Evolutionary conservation across 805 yeast genomes (phyloP), one percentile per base, ranked within the genome.

Genomic region (Barnettozyma salicaria): DNA sequence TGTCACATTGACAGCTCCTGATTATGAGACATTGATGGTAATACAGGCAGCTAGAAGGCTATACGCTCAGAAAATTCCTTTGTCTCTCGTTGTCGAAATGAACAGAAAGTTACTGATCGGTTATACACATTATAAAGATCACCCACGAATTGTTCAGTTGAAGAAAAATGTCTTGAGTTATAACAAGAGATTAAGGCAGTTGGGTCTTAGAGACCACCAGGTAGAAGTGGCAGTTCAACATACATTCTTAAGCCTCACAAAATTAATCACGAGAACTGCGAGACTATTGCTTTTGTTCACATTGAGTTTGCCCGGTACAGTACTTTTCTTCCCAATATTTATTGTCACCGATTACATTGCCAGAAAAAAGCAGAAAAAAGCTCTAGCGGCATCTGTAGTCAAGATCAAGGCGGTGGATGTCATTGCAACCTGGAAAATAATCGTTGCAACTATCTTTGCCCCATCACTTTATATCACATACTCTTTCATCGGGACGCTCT

Each of bases 1-100:
- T 3, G 97, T 90, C 16, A 90, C 97, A 1, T 90, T 88, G n/a
- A 83, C 88, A 23, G 85, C 95, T 46, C 89, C 89, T 16, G 96
- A 88, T 55, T 90, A 78, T 62, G 97, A 90, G 46, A 88, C 96
- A 12, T 65, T 90, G 41, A 84, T 87, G 79, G 83, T 87, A n/a
- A 79, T 89, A 27, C 98, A 90, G 61, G 95, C 95, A 5, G 95
- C 95, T 4, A 72, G 96, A 58, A 70, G 98, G 50, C 68, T 90
- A 28, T 90, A 89, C 56, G 74, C 80, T 1, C 72, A 72, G 32
- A 67, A 72, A 43, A 63, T 86, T 30, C 89, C 96, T 0, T 64
- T 89, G 34, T 80, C 92, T 0, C 65, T 85, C 34, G 78, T 83
- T 26, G 83, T 87, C 14, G 96, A 89, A 55, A 81, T 90, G 76